These are phyloP conservation scores for Sesbania bispinosa DNA, from an alignment of 306 rosid species.

Conservation along the genomic window DNA sequence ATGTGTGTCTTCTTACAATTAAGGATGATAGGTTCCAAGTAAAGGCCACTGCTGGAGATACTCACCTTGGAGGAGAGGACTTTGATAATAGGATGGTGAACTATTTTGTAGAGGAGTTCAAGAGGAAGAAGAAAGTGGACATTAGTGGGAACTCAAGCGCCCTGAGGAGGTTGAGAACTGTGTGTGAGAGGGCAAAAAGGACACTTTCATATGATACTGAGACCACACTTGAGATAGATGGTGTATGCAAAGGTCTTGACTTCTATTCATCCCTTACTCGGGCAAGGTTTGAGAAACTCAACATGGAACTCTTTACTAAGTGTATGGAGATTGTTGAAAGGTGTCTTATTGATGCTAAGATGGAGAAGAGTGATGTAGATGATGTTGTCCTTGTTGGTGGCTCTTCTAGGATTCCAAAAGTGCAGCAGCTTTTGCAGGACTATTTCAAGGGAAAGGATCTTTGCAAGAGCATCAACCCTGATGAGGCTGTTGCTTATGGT, in stretches of 20 bases:
- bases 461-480: constrained; percentile 49
- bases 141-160: neutral
- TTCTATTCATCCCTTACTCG: constrained; percentile 21
- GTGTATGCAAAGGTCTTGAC: neutral
- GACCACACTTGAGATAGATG: neutral
- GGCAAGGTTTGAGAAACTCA: constrained; percentile 17
- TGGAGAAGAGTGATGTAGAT: constrained; percentile 41
- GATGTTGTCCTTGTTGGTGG: constrained; percentile 59
- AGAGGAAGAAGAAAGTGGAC: neutral
- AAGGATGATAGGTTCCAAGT: neutral
- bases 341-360: constrained; percentile 43
- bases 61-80: neutral
- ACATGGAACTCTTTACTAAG: constrained; percentile 41
- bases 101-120: neutral
- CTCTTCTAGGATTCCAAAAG: constrained; percentile 52
- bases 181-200: neutral
- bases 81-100: neutral
- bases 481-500: constrained; percentile 60
- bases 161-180: neutral
- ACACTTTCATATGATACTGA: neutral
- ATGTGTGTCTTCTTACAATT: neutral
- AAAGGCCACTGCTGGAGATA: neutral
- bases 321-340: constrained; percentile 45
- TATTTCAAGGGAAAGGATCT: constrained; percentile 44
- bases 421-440: constrained; percentile 43